A percentile compares a stretch with the other conserved stretches of the same genome.
phyloP scores from a whole-genome alignment of 2,329 filamentous ascomycete species.

The Rachicladosporium sp. region DNA sequence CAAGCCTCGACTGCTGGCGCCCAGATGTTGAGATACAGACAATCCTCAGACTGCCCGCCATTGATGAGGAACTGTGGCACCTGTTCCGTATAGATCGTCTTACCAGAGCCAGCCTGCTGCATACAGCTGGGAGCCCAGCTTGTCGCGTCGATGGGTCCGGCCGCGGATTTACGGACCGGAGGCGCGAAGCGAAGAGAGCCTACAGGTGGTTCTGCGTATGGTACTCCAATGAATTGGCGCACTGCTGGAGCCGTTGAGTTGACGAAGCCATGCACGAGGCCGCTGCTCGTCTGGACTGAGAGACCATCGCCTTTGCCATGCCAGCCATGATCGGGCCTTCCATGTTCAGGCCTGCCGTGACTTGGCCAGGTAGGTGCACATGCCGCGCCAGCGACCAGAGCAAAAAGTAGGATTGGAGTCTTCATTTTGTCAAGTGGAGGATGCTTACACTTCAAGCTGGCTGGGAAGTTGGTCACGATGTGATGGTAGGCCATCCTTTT shows the following conservation, averaged over 20 bases:
- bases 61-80: constrained; percentile 8
- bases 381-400: too few species aligned
- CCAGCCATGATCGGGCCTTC: too few species aligned
- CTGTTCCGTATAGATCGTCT: constrained; percentile 6
- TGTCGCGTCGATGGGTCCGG: constrained; percentile 3
- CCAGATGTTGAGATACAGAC: constrained; percentile 20
- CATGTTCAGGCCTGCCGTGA: too few species aligned
- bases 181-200: constrained; percentile 22
- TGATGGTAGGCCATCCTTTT: too few species aligned
- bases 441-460: too few species aligned
- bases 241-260: constrained; percentile 1
- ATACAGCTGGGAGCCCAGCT: constrained; percentile 7
- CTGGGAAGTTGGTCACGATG: too few species aligned
- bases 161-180: constrained; percentile 1
- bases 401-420: too few species aligned
- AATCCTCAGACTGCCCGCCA: constrained; percentile 15
- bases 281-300: constrained; percentile 3
- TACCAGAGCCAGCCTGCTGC: constrained; percentile 6
- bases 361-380: too few species aligned
- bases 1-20: constrained; percentile 11
- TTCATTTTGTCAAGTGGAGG: too few species aligned
- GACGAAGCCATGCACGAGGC: constrained; percentile 1
- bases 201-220: constrained; percentile 23
- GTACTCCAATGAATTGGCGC: constrained; percentile 22
- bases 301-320: neutral